These are phyloP conservation scores for Boletus subparvulus DNA, from an alignment of 768 basidiomycete genomes.

Conservation along the genomic window DNA sequence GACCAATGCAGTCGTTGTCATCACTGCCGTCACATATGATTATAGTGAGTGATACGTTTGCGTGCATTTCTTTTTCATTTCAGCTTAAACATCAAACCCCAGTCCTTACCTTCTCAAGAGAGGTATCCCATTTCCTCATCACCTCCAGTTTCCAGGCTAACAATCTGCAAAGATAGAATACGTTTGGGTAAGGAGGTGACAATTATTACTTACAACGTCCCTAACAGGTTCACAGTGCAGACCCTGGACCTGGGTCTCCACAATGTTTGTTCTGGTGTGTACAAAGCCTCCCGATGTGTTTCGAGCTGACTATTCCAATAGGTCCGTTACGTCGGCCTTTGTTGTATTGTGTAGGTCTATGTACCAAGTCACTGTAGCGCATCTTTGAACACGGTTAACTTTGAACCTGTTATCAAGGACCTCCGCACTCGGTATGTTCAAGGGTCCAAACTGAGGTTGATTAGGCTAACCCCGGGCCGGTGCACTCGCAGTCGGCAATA, in stretches of 20 bases:
- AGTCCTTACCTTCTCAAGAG: not conserved
- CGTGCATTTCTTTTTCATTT: not conserved
- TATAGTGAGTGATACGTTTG: not conserved
- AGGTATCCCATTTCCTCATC: not conserved
- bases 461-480: not conserved
- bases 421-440: not conserved
- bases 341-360: not conserved
- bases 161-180: not conserved
- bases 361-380: not conserved
- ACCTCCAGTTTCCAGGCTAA: not conserved
- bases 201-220: not conserved
- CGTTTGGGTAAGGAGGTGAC: not conserved
- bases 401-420: not conserved
- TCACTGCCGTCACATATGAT: not conserved
- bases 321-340: not conserved
- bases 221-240: not conserved
- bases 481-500: not conserved
- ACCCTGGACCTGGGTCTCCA: not conserved
- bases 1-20: not conserved
- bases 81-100: not conserved
- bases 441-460: too few relatives aligned
- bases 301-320: not conserved
- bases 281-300: not conserved
- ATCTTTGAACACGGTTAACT: not conserved
- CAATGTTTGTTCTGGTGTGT: not conserved